Percentiles rank a stretch among this genome's conserved stretches.
Evolutionary conservation across 192 early-diverging fungal species (phyloP).

Genomic region (Phlyctochytrium bullatum): DNA sequence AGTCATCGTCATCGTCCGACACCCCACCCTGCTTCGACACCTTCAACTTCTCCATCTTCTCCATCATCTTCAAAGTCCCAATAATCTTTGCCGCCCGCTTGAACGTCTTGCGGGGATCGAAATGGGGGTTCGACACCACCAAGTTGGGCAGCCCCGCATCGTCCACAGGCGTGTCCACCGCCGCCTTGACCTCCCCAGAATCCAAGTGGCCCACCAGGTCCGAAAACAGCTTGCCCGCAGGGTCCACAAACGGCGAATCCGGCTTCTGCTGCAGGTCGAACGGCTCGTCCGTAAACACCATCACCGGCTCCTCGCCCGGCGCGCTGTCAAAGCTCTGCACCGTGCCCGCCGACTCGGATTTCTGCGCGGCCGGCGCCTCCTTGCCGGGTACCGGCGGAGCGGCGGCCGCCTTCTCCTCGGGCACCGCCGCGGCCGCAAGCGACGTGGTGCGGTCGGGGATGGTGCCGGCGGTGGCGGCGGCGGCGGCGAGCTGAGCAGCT

Average conservation of each 20-base stretch:
- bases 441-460: not conserved
- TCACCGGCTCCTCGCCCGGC: not conserved
- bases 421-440: not conserved
- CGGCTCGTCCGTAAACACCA: not conserved
- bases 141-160: not conserved
- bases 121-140: not conserved
- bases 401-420: not conserved
- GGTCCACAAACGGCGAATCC: not conserved
- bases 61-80: not conserved
- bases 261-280: not conserved
- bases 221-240: not conserved
- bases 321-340: not conserved
- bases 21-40: not conserved
- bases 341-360: not conserved
- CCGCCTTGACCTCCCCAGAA: not conserved
- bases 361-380: not conserved
- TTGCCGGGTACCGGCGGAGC: not conserved
- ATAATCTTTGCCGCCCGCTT: not conserved
- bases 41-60: not conserved
- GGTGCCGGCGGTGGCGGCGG: not conserved
- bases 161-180: not conserved
- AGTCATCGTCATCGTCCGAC: not conserved
- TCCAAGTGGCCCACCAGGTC: not conserved
- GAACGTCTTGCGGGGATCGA: not conserved
- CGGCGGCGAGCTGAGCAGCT: not conserved